Conservation (phyloP, 1,284 basidiomycete genomes). For the Cryptococcus maquisensis region DNA sequence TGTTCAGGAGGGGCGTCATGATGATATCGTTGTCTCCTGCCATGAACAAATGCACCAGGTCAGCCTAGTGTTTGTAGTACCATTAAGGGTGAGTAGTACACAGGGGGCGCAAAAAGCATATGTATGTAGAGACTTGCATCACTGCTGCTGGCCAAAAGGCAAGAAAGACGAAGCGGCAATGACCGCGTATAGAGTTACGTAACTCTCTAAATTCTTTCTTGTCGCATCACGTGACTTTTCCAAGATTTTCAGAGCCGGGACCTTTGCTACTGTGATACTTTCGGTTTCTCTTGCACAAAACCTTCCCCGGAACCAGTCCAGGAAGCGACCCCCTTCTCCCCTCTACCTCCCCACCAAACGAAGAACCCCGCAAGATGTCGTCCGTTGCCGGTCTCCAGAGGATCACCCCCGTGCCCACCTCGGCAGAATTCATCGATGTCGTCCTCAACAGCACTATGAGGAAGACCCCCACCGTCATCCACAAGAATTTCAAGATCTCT, state of each 20-base stretch:
- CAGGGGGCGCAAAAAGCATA: too few relatives aligned
- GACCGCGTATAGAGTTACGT: not conserved
- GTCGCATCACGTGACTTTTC: too few relatives aligned
- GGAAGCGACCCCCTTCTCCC: not conserved
- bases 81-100: too few relatives aligned
- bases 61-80: too few relatives aligned
- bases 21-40: too few relatives aligned
- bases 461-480: conserved; percentile 89
- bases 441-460: conserved; percentile 80
- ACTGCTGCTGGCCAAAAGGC: too few relatives aligned
- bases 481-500: conserved; percentile 96
- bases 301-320: not conserved
- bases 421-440: conserved; percentile 91
- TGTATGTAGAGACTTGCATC: too few relatives aligned
- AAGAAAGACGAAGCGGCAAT: not conserved
- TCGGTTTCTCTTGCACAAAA: not conserved
- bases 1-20: too few relatives aligned
- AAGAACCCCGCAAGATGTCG: conserved; percentile 31
- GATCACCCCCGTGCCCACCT: conserved; percentile 95
- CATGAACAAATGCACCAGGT: too few relatives aligned
- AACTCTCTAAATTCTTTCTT: too few relatives aligned
- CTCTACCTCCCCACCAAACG: not conserved
- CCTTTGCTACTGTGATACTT: not conserved
- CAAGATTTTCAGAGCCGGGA: not conserved
- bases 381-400: conserved; percentile 67